Conservation (phyloP, 2,329 filamentous ascomycete species). For the Penicillium aurantiogriseum region DNA sequence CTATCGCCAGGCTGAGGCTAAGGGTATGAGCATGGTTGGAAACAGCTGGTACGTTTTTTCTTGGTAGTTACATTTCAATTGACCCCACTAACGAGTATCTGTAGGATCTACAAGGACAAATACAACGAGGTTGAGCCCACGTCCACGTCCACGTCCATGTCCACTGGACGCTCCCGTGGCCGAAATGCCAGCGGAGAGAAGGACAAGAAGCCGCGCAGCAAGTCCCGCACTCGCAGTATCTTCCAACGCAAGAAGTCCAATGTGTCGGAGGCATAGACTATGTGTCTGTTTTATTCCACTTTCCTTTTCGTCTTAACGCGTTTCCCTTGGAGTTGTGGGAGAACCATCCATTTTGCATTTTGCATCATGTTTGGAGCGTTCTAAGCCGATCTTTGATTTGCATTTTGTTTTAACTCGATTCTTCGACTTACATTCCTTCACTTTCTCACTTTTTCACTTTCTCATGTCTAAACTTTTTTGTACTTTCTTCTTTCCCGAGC, state of each 20-base stretch:
- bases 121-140: conserved; percentile 65
- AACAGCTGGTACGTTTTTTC: conserved; percentile 82
- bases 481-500: conserved; percentile 15
- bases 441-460: conserved; percentile 14
- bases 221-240: conserved; percentile 71
- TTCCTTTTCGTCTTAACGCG: neutral
- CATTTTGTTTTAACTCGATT: conserved; percentile 8
- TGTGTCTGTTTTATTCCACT: neutral
- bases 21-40: conserved; percentile 95
- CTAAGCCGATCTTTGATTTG: conserved; percentile 13
- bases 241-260: conserved; percentile 62
- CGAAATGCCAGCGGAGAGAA: conserved; percentile 53
- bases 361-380: conserved; percentile 21
- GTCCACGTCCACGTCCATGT: no score
- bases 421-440: conserved; percentile 7
- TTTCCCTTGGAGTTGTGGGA: neutral
- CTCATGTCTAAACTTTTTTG: conserved; percentile 17
- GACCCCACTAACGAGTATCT: neutral
- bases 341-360: conserved; percentile 19
- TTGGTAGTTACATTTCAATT: neutral
- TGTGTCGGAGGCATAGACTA: conserved; percentile 27
- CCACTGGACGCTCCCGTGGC: conserved; percentile 32
- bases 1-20: conserved; percentile 85
- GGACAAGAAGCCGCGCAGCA: conserved; percentile 69
- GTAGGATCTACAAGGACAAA: conserved; percentile 94